Evolutionary conservation across 495 filamentous ascomycete genomes (phyloP), one percentile per base, ranked within the genome.

Genomic region (Neurospora hispaniola): DNA sequence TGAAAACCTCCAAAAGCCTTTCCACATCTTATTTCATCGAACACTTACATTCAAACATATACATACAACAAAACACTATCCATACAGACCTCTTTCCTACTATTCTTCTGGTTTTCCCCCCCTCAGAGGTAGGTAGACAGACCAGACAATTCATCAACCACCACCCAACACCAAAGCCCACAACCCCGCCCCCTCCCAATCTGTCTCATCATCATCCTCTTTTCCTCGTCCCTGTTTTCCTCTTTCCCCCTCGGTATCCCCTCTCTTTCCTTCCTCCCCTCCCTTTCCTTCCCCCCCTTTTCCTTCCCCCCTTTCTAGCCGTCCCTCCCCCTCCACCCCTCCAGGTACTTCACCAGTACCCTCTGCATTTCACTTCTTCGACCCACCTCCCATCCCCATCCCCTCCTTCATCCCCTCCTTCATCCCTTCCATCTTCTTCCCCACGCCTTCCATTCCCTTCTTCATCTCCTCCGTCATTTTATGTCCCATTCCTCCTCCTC

Each of bases 401-500:
- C 39, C 23, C 42, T 70, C 74, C 76, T 68, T 38, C 78, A 78
- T 77, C 5, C 72, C 31, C 14, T 79, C 72, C 75, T 79, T 78
- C 71, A 75, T 71, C 16, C 70, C 44, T 1, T 69, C 76, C 74
- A 77, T 73, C 69, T 73, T 78, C 11, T 76, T 70, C 6, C 74
- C 75, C 70, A 79, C 69, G 2, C 23, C 54, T 12, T 62, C 54
- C 54, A 31, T 62, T 5, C 11, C 12, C 5, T 31, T 16, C 23
- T 31, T 62, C 54, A 62, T 7, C 5, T 62, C 54, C 23, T 12
- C 23, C 54, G 31, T 59, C 35, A 38, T 5, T 38, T 38, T 38
- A 38, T 38, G 35, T 38, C 35, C 35, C 35, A 38, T 38, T 38
- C 35, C 35, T 4, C 35, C 35, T 1, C 48, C 48, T 38, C 35